phyloP scores from a whole-genome alignment of 345 rosid genomes.

The Eucalyptus dawsonii region DNA sequence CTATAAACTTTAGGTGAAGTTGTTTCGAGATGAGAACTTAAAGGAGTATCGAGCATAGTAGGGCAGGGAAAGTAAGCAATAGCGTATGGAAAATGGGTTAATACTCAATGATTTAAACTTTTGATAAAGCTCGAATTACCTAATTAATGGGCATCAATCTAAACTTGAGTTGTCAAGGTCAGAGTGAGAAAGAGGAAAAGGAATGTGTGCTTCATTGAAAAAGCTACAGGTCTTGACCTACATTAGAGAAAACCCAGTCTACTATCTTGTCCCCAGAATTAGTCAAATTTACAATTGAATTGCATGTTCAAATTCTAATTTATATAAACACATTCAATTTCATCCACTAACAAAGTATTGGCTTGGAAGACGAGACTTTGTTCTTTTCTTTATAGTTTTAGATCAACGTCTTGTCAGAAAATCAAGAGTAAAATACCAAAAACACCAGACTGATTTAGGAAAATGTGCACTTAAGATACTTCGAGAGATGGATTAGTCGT shows the following conservation, averaged over 20 bases:
- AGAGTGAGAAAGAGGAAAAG: not conserved
- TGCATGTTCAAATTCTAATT: not conserved
- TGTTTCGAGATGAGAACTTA: not conserved
- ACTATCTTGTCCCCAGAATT: not conserved
- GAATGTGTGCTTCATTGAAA: not conserved
- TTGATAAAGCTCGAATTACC: not conserved
- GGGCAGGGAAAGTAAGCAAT: not conserved
- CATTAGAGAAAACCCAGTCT: not conserved
- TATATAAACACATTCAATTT: not conserved
- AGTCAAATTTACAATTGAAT: not conserved
- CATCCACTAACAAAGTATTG: not conserved
- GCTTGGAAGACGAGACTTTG: not conserved
- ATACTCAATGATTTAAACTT: not conserved
- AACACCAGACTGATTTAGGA: not conserved
- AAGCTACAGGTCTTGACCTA: not conserved
- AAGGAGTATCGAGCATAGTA: not conserved
- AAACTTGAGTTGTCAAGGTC: not conserved
- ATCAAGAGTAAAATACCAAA: not conserved
- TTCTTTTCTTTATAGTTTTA: not conserved
- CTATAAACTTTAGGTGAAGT: not conserved
- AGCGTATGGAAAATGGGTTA: fast-evolving
- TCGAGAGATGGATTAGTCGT: not conserved
- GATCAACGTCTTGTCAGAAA: not conserved
- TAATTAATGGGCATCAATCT: not conserved
- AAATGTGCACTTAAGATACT: not conserved